Conservation (phyloP, 2,329 filamentous ascomycete genomes). For the Akanthomyces muscarius region DNA sequence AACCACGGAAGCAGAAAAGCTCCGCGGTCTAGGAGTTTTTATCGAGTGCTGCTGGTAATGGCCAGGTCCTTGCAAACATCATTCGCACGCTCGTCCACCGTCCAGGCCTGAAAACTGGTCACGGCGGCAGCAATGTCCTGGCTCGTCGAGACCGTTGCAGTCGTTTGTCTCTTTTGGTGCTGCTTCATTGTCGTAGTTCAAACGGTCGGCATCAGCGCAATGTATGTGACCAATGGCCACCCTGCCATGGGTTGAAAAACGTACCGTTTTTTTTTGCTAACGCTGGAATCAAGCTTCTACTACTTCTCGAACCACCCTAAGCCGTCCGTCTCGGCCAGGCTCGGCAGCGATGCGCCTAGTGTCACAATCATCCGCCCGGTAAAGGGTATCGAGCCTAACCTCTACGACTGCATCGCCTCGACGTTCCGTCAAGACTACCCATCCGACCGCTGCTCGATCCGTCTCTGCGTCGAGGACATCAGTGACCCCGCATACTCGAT, state of each 20-base stretch:
- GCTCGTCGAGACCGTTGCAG: constrained; percentile 38
- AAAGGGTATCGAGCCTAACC: constrained; percentile 82
- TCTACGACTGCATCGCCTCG: constrained; percentile 89
- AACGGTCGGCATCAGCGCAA: constrained; percentile 50
- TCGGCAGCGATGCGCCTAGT: constrained; percentile 61
- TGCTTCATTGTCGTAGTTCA: constrained; percentile 51
- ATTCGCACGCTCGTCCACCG: neutral
- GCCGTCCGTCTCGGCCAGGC: constrained; percentile 47
- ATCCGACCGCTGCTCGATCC: constrained; percentile 67
- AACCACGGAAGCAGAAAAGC: constrained; percentile 8
- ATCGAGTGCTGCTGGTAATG: constrained; percentile 2
- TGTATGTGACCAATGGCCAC: constrained; percentile 39
- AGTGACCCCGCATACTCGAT: constrained; percentile 74
- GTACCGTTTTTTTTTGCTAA: neutral
- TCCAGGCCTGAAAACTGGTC: constrained; percentile 3
- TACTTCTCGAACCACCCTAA: constrained; percentile 48
- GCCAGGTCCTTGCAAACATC: neutral
- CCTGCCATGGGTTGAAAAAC: too few relatives aligned
- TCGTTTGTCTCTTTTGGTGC: constrained; percentile 51
- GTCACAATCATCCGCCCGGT: constrained; percentile 90
- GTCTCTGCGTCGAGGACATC: constrained; percentile 74
- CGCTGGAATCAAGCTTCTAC: constrained; percentile 40
- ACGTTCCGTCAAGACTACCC: constrained; percentile 83
- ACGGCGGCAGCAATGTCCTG: constrained; percentile 25
- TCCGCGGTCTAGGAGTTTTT: constrained; percentile 1